Percentiles rank a stretch among this genome's conserved stretches.
Conservation (phyloP, 2,329 filamentous ascomycete genomes). For the Trichoderma harzianum region DNA sequence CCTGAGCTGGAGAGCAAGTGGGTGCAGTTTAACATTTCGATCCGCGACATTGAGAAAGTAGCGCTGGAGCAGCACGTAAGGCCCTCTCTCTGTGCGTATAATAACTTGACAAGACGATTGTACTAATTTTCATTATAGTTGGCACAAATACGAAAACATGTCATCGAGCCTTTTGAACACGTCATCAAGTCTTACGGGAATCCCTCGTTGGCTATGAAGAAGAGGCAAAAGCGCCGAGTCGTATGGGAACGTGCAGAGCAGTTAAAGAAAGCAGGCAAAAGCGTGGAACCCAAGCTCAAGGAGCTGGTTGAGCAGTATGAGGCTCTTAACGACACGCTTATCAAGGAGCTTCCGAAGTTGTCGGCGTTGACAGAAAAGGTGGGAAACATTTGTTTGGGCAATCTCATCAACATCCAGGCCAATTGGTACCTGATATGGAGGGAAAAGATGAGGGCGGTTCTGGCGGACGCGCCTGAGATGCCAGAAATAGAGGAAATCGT, state of each 20-base stretch:
- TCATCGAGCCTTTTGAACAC: slow-evolving; percentile 79
- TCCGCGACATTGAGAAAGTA: slow-evolving; percentile 79
- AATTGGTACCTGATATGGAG: slow-evolving; percentile 82
- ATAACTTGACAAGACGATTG: not conserved
- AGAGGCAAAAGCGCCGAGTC: slow-evolving; percentile 86
- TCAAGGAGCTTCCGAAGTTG: slow-evolving; percentile 84
- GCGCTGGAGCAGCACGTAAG: slow-evolving; percentile 81
- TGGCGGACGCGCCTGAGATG: slow-evolving; percentile 61
- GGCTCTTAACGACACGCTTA: slow-evolving; percentile 87
- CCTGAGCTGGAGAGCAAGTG: slow-evolving; percentile 91
- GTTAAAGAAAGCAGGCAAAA: slow-evolving; percentile 76
- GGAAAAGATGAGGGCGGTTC: slow-evolving; percentile 72
- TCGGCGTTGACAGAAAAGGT: slow-evolving; percentile 78
- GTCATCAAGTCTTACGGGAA: slow-evolving; percentile 78
- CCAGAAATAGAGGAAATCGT: slow-evolving; percentile 71
- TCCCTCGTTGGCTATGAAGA: slow-evolving; percentile 86
- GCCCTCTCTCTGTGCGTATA: not conserved
- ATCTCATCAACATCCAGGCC: slow-evolving; percentile 80
- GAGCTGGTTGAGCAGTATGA: slow-evolving; percentile 87
- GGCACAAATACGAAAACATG: slow-evolving; percentile 69
- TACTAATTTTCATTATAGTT: slow-evolving; percentile 37
- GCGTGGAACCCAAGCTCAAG: slow-evolving; percentile 77
- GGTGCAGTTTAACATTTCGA: slow-evolving; percentile 83
- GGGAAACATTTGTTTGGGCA: slow-evolving; percentile 76
- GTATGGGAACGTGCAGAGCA: slow-evolving; percentile 82